phyloP scores from a whole-genome alignment of 2,329 filamentous ascomycete species.

The Metarhizium brunneum region DNA sequence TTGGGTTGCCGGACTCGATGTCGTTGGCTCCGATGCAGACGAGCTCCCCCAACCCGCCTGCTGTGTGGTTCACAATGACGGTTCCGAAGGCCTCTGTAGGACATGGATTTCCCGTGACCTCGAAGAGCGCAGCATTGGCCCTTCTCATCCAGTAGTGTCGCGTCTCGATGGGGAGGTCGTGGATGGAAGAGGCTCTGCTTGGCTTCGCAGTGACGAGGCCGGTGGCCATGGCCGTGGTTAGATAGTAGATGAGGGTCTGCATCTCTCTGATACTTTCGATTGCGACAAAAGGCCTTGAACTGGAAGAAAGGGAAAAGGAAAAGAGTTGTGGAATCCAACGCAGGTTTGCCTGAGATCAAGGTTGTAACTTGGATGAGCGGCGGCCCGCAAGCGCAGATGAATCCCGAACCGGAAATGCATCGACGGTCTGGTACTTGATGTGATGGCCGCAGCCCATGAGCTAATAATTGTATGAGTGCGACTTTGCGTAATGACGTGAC shows the following conservation, averaged over 20 bases:
- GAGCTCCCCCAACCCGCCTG: slow-evolving; percentile 28
- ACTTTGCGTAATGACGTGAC: too few species aligned
- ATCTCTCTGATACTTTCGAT: background rate
- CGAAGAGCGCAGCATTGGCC: slow-evolving; percentile 35
- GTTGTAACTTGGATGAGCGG: too few species aligned
- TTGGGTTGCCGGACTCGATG: slow-evolving; percentile 39
- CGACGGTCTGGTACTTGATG: too few species aligned
- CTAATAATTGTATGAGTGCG: too few species aligned
- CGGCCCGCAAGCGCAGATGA: too few species aligned
- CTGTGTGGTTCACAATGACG: slow-evolving; percentile 47
- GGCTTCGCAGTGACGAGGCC: background rate
- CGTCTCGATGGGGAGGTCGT: slow-evolving; percentile 24
- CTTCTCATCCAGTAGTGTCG: slow-evolving; percentile 43
- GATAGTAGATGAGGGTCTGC: background rate
- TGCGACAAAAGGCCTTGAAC: background rate
- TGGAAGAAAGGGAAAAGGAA: background rate
- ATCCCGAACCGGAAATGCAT: too few species aligned
- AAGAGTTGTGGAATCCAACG: too few species aligned
- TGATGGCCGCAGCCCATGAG: too few species aligned
- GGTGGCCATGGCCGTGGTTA: background rate
- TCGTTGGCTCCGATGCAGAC: slow-evolving; percentile 42
- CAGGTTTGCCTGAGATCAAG: too few species aligned
- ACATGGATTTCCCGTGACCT: slow-evolving; percentile 28
- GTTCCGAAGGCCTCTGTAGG: slow-evolving; percentile 44
- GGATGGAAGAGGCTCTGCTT: background rate